Evolutionary conservation across 2,329 filamentous ascomycete genomes (phyloP), one percentile per base, ranked within the genome.

Genomic region (Talaromyces sp.): DNA sequence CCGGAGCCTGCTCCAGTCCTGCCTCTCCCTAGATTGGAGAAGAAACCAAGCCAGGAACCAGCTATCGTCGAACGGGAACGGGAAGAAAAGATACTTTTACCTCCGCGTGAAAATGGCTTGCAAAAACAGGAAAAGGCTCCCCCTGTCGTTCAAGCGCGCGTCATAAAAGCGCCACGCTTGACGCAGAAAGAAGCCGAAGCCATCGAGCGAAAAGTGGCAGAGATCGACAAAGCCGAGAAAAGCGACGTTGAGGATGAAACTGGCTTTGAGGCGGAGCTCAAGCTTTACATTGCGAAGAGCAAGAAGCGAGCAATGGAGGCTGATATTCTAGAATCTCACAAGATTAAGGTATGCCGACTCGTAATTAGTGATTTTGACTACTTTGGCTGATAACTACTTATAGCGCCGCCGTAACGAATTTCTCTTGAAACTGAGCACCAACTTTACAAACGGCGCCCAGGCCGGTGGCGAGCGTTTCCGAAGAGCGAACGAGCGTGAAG

Each of bases 381-480:
- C 19, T 15, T 27, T 22, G 43, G 39, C 31, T 52, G 66, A 66
- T 68, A 7, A 31, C 71, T 66, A 22, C 8, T 70, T 59, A n/a
- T 35, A 89, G 91, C 77, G 89, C 82, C 80, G 86, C 78, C 77
- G 85, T 74, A 70, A 82, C 73, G 72, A 85, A 80, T 77, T 86
- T 77, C 72, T 88, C 75, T 76, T 88, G 39, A 82, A 82, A 52
- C 80, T 86, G 63, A 81, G 83, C 66, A 82, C 84, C 66, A 80
- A 89, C 62, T 86, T 97, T 60, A 83, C 83, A 63, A 83, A 83
- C 50, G 90, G 94, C 72, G 87, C 89, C 59, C 84, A 88, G 60
- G 84, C 87, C 19, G 92, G 92, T 45, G 90, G 90, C 72, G 85
- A 89, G 62, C 88, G 91, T 37, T 97, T 91, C 75, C 87, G 91